phyloP scores from a whole-genome alignment of 768 basidiomycete genomes.

The Trametes elegans region DNA sequence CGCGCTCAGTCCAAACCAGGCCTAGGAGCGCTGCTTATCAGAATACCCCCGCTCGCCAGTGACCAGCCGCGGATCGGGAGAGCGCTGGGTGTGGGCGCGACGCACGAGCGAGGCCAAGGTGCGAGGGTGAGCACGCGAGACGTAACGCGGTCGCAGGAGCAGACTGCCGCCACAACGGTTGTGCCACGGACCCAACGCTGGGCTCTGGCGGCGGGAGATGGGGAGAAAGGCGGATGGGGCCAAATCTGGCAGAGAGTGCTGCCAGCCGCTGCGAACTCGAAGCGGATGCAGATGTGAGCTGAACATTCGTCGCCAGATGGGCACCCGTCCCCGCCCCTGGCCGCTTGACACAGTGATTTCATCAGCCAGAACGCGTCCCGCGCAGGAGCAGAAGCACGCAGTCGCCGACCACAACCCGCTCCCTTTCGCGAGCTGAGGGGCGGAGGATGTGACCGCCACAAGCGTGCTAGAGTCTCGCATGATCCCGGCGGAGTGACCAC shows the following conservation, averaged over 20 bases:
- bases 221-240: neutral
- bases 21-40: conserved; percentile 1
- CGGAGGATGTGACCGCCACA: too few relatives aligned
- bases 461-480: too few relatives aligned
- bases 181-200: neutral
- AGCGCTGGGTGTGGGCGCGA: neutral
- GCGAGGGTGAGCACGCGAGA: neutral
- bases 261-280: neutral
- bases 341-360: conserved; percentile 13
- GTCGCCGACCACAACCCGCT: neutral
- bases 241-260: neutral
- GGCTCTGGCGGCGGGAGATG: too few relatives aligned
- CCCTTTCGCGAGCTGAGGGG: too few relatives aligned
- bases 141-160: neutral
- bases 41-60: neutral
- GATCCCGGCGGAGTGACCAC: neutral
- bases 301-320: neutral
- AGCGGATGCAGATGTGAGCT: neutral
- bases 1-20: conserved; percentile 1
- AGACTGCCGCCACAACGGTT: neutral
- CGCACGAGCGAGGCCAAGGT: neutral
- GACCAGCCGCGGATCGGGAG: neutral
- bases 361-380: conserved; percentile 2
- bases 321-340: conserved; percentile 6
- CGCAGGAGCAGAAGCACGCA: neutral